Conservation (phyloP, 108 stramenopile species). For the Pseudonitzschia multistriata region DNA sequence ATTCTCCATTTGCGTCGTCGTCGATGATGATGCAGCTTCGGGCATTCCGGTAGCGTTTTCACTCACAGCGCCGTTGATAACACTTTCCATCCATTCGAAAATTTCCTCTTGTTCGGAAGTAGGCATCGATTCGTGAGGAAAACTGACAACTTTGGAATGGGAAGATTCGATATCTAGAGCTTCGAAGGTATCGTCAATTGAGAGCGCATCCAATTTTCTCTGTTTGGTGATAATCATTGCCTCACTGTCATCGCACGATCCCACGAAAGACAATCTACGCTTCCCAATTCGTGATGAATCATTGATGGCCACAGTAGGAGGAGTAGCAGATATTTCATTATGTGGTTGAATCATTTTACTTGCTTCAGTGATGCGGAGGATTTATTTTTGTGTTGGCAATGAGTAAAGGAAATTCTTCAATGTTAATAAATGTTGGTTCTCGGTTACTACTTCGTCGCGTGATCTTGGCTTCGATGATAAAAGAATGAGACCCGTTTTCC, state of each 20-base stretch:
- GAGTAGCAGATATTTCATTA: too few relatives aligned
- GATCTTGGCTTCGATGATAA: too few relatives aligned
- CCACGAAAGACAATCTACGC: neutral
- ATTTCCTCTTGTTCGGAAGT: neutral
- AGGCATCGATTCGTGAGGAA: neutral
- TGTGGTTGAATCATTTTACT: slow-evolving; percentile 3
- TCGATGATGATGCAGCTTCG: neutral
- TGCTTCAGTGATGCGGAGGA: too few relatives aligned
- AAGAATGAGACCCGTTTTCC: too few relatives aligned
- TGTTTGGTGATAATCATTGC: neutral
- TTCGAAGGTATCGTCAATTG: neutral
- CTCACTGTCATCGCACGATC: neutral
- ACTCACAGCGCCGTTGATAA: neutral
- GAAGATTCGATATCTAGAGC: neutral
- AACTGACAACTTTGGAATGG: neutral
- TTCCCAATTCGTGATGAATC: neutral
- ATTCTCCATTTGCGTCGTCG: too few relatives aligned
- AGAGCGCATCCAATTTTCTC: too few relatives aligned
- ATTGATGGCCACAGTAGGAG: too few relatives aligned
- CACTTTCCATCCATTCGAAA: neutral
- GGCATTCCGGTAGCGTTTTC: neutral
- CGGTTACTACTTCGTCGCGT: too few relatives aligned
- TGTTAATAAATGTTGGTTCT: too few relatives aligned
- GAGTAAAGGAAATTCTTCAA: too few relatives aligned
- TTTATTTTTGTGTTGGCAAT: too few relatives aligned